Percentiles rank a stretch among this genome's conserved stretches.
phyloP scores from a whole-genome alignment of 1,284 basidiomycete genomes.

The Porodaedalea pini region DNA sequence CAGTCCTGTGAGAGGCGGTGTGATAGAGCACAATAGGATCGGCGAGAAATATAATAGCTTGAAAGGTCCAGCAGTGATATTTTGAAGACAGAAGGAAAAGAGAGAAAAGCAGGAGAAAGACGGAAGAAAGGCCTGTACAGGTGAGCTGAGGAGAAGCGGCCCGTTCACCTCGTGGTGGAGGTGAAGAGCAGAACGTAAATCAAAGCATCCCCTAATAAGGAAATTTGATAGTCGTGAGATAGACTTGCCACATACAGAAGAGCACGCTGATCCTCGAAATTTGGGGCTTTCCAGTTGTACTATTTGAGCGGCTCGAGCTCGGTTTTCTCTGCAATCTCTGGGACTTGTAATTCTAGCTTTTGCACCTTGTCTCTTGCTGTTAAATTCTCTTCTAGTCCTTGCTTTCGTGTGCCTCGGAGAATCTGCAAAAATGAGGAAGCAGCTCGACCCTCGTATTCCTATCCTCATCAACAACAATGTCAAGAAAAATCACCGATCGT shows the following conservation, averaged over 20 bases:
- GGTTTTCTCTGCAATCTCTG: no score
- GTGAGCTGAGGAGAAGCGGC: background rate
- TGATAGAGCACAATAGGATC: background rate
- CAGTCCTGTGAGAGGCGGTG: background rate
- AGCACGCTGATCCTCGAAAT: background rate
- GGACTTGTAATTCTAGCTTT: no score
- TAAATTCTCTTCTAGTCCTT: no score
- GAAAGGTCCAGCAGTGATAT: background rate
- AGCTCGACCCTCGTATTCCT: slow-evolving; percentile 89
- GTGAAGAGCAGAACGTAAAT: background rate
- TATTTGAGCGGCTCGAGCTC: no score
- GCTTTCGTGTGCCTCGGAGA: background rate
- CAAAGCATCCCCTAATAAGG: background rate
- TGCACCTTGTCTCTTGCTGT: no score
- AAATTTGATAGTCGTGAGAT: background rate
- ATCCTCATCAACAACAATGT: slow-evolving; percentile 93
- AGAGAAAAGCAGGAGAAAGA: background rate
- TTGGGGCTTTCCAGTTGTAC: background rate
- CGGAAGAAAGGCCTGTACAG: background rate
- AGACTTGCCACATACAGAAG: background rate
- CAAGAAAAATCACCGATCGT: slow-evolving; percentile 88
- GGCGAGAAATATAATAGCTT: no score
- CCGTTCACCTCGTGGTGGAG: background rate
- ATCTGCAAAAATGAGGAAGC: slow-evolving; percentile 61
- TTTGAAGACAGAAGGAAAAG: background rate